Base-by-base conservation (phyloP, 352 stramenopile species). In the Achlya hypogyna region DNA sequence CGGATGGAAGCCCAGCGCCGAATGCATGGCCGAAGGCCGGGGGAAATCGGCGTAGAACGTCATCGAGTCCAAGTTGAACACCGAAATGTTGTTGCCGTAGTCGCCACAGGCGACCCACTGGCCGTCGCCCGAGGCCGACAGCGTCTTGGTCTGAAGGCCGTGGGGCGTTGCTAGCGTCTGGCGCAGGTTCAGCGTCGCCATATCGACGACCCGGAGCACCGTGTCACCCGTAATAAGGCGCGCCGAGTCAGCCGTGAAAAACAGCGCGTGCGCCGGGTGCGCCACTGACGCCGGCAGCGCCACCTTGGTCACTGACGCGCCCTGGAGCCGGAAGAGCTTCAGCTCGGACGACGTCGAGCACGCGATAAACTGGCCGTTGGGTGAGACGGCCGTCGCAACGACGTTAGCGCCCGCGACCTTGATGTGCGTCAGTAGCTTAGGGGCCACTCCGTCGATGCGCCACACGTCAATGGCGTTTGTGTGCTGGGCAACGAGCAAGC, bases 1-100 rank as follows among this genome's bases (percentile, higher is more conserved):
- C 18, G 85, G 76, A 62, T 89, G 89, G 62, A 93, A 91, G 40
- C 74, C 75, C 66, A 92, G 81, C 62, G 74, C 89, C 29, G 82
- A 90, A 74, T 90, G 81, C 78, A 89, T 93, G 45, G 86, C 82
- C 31, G 69, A 74, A 9, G 85, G 79, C 0, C 71, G 74, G 47
- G 82, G 84, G 59, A 91, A 59, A 51, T 88, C 78, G 63, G 73
- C 79, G 72, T 89, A 88, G 47, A 87, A 85, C 72, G 87, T 78
- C 85, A 93, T 91, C 70, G 85, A 88, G 77, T 93, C 85, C 27
- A 93, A 74, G 67, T 93, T 91, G 76, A 90, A 93, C 32, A 93
- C 74, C 51, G 78, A 75, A 28, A 93, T 69, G 60, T 82, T 77
- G 75, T 93, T 93, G 18, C 69, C 65, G 5, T 76, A 75, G 66